Evolutionary conservation across 2,329 filamentous ascomycete genomes (phyloP).

Genomic region (Pestalotiopsis sp.): DNA sequence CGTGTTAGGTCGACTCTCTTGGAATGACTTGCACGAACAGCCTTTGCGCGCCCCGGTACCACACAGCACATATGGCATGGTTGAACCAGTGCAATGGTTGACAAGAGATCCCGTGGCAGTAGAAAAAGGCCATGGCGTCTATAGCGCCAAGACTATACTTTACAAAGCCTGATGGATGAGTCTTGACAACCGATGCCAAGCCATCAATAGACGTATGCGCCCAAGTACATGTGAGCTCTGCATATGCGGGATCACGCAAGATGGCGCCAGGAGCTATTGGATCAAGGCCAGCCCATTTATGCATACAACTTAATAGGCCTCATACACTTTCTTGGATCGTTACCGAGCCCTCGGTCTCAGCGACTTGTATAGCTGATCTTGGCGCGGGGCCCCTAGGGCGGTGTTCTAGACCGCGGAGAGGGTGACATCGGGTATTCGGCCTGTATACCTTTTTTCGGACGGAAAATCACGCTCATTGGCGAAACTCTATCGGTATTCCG

Average conservation of each 20-base stretch:
- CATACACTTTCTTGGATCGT: background rate
- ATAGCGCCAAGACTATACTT: no score
- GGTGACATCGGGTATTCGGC: background rate
- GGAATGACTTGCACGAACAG: no score
- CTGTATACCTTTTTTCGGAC: background rate
- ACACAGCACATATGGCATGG: no score
- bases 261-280: constrained; percentile 1
- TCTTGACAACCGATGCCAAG: no score
- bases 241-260: constrained; percentile 4
- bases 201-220: no score
- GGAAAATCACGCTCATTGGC: background rate
- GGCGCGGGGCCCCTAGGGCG: background rate
- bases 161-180: no score
- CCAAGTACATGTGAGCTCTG: background rate
- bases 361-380: background rate
- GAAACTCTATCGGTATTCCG: background rate
- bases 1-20: no score
- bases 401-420: background rate
- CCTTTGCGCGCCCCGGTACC: no score
- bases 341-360: background rate
- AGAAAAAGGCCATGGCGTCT: no score
- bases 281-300: background rate
- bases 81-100: no score
- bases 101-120: no score
- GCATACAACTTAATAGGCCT: background rate